These are phyloP conservation scores for Fusarium ramigenum DNA, from an alignment of 2,329 filamentous ascomycete species.

Conservation along the genomic window DNA sequence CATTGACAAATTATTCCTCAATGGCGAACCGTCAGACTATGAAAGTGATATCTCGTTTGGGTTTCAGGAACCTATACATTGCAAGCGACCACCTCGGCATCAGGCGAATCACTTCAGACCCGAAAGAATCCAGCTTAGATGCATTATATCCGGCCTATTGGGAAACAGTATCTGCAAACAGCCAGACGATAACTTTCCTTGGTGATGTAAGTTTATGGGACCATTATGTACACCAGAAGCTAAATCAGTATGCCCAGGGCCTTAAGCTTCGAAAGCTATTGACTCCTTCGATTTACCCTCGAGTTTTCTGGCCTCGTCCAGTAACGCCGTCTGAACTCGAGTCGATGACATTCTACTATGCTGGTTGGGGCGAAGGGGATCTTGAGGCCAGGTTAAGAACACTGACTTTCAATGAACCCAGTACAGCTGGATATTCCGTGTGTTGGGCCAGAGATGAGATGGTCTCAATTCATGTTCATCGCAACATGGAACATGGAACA, in stretches of 20 bases:
- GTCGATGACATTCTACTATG: background rate
- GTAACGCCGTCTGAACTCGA: background rate
- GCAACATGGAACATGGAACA: accelerated
- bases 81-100: slow-evolving; percentile 18
- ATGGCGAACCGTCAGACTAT: background rate
- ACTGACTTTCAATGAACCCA: slow-evolving; percentile 6
- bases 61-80: background rate
- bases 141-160: background rate
- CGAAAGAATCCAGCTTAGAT: accelerated
- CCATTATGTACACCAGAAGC: accelerated
- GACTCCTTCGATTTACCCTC: background rate
- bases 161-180: background rate
- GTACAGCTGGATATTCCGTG: slow-evolving; percentile 9
- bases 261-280: background rate
- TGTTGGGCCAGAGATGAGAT: slow-evolving; percentile 9
- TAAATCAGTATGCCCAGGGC: background rate
- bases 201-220: slow-evolving; percentile 7
- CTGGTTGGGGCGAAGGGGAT: slow-evolving; percentile 14
- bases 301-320: background rate
- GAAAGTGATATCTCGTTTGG: accelerated
- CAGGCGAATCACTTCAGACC: background rate
- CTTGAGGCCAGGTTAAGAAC: slow-evolving; percentile 1
- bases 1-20: background rate
- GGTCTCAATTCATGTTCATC: background rate
- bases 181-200: background rate